phyloP scores from a whole-genome alignment of 805 yeast species.

The Wickerhamiella sergipiensis region DNA sequence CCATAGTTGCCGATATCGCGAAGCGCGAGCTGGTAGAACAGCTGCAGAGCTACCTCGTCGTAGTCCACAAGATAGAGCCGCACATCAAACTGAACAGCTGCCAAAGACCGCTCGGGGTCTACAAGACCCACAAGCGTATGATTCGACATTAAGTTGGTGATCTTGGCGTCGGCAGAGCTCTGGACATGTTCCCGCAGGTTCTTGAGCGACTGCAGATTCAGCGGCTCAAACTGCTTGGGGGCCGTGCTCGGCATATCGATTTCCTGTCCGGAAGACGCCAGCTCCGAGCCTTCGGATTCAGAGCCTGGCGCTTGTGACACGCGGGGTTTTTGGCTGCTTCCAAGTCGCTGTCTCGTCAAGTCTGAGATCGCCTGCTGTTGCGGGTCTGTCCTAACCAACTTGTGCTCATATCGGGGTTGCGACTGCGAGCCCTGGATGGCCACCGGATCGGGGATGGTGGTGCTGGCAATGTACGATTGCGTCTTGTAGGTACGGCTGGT shows the following conservation, averaged over 20 bases:
- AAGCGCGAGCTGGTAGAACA: constrained; percentile 71
- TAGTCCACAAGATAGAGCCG: constrained; percentile 70
- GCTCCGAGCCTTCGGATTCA: background rate
- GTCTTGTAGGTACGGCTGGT: constrained; percentile 54
- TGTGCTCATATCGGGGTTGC: constrained; percentile 37
- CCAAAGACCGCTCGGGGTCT: constrained; percentile 53
- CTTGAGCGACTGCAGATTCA: constrained; percentile 25
- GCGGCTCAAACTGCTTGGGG: background rate
- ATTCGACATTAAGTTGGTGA: constrained; percentile 57
- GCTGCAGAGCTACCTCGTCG: constrained; percentile 47
- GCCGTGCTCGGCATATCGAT: background rate
- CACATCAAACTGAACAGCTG: constrained; percentile 77
- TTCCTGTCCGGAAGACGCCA: background rate
- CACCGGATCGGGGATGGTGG: constrained; percentile 27
- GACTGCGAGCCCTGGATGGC: background rate
- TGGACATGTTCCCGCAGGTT: constrained; percentile 41
- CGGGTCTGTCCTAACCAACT: constrained; percentile 59
- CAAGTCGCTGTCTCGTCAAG: constrained; percentile 10
- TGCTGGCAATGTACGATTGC: constrained; percentile 28
- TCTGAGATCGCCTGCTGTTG: constrained; percentile 42
- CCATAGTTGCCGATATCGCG: constrained; percentile 79
- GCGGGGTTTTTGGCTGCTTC: background rate
- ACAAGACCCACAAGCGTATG: constrained; percentile 72
- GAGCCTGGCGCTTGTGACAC: background rate
- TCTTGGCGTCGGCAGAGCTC: constrained; percentile 30